These are phyloP conservation scores for Melanomma pulvis-pyrius DNA, from an alignment of 495 filamentous ascomycete species.

Conservation along the genomic window DNA sequence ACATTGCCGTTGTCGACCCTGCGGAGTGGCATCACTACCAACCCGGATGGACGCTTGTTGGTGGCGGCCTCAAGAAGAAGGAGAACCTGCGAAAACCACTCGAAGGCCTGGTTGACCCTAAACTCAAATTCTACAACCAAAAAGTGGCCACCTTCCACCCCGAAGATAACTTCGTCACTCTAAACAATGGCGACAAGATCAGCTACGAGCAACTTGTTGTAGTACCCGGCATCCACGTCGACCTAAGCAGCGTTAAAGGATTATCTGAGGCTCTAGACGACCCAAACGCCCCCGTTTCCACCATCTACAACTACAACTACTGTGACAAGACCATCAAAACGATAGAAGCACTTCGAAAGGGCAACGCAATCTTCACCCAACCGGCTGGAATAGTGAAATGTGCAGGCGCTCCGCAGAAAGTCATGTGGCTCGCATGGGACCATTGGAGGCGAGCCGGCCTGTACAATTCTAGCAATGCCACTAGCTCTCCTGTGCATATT, in stretches of 20 bases:
- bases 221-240: constrained; percentile 62
- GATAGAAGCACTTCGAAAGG: constrained; percentile 58
- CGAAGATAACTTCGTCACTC: constrained; percentile 60
- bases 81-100: constrained; percentile 58
- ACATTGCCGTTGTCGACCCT: constrained; percentile 70
- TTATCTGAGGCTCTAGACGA: constrained; percentile 62
- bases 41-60: constrained; percentile 71
- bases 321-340: constrained; percentile 61
- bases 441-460: constrained; percentile 65
- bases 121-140: constrained; percentile 64
- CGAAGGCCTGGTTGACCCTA: constrained; percentile 57
- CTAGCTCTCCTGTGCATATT: constrained; percentile 58
- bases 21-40: constrained; percentile 69
- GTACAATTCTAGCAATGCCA: constrained; percentile 51
- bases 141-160: constrained; percentile 58
- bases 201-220: constrained; percentile 68
- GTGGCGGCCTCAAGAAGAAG: constrained; percentile 63
- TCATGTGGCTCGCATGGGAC: constrained; percentile 71
- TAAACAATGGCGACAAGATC: constrained; percentile 60
- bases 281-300: constrained; percentile 59
- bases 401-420: constrained; percentile 70
- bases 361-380: constrained; percentile 70
- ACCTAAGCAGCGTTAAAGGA: constrained; percentile 60
- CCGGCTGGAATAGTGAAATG: constrained; percentile 69
- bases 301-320: constrained; percentile 66